Conservation (phyloP, 2,329 filamentous ascomycete genomes). For the Didymellaceae sp. region DNA sequence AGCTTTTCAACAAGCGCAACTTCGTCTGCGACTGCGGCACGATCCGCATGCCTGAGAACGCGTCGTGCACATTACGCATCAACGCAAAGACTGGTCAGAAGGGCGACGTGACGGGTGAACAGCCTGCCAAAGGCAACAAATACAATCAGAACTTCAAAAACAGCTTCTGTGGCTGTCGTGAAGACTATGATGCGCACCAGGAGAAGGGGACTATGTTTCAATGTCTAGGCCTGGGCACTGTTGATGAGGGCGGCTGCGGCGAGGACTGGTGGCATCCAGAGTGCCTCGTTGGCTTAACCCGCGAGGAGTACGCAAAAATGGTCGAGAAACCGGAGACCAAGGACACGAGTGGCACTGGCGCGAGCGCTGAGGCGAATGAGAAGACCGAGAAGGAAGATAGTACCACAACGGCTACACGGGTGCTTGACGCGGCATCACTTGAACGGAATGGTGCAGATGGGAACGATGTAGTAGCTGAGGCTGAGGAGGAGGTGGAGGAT, state of each 20-base stretch:
- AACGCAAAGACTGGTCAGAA: conserved; percentile 76
- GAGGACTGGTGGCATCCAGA: conserved; percentile 99
- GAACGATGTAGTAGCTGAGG: conserved; percentile 52
- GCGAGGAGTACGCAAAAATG: conserved; percentile 70
- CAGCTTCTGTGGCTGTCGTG: conserved; percentile 85
- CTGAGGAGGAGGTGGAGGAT: conserved; percentile 61
- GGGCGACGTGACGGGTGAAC: conserved; percentile 77
- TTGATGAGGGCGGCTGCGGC: conserved; percentile 85
- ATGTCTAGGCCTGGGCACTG: conserved; percentile 82
- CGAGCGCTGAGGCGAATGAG: conserved; percentile 15
- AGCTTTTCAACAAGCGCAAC: conserved; percentile 93
- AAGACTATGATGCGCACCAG: conserved; percentile 84
- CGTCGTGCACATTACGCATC: conserved; percentile 77
- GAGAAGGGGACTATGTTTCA: conserved; percentile 99
- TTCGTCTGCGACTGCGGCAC: conserved; percentile 98
- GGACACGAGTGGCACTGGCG: conserved; percentile 13
- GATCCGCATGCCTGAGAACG: conserved; percentile 72
- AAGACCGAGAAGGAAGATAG: conserved; percentile 7
- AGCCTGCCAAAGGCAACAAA: conserved; percentile 74
- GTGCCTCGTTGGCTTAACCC: conserved; percentile 81
- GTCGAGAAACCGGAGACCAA: conserved; percentile 33
- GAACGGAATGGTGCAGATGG: conserved; percentile 36
- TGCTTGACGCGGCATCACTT: conserved; percentile 26
- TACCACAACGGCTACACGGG: conserved; percentile 22
- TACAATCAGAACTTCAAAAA: conserved; percentile 98